Percentiles rank a stretch among this genome's conserved stretches.
Conservation (phyloP, 345 rosid genomes). For the Pistacia atlantica region DNA sequence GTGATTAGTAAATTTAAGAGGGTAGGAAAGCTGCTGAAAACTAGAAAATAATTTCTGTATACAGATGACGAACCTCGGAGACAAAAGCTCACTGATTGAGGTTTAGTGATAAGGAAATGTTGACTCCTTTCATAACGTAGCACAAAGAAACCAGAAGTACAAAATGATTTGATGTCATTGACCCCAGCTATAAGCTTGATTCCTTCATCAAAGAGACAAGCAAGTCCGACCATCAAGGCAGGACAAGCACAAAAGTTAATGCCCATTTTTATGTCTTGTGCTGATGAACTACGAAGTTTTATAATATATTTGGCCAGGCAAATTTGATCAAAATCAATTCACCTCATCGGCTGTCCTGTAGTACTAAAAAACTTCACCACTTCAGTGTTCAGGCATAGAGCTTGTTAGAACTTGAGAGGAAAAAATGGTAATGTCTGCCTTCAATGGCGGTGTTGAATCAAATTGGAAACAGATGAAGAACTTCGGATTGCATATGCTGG, state of each 20-base stretch:
- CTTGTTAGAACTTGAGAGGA: not conserved
- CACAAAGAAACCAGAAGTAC: not conserved
- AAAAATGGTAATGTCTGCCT: constrained; percentile 18
- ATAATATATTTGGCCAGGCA: not conserved
- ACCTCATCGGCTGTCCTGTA: not conserved
- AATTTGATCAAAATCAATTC: not conserved
- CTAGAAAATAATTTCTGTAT: not conserved
- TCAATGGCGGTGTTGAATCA: constrained; percentile 11
- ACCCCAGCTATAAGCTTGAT: not conserved
- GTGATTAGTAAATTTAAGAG: no score
- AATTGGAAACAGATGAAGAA: constrained; percentile 31
- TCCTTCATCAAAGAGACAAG: not conserved
- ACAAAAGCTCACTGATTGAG: not conserved
- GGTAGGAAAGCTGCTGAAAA: no score
- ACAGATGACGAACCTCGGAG: not conserved
- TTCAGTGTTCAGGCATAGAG: no score
- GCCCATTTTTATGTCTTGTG: not conserved
- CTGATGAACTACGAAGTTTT: not conserved
- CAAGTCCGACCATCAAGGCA: not conserved
- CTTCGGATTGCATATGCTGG: constrained; percentile 35
- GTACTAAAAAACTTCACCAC: no score
- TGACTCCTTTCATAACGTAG: not conserved
- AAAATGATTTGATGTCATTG: not conserved
- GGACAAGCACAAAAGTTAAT: not conserved
- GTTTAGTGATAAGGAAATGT: not conserved